Base-by-base conservation (phyloP, 768 basidiomycete genomes). In the Xanthoconium stramineum region DNA sequence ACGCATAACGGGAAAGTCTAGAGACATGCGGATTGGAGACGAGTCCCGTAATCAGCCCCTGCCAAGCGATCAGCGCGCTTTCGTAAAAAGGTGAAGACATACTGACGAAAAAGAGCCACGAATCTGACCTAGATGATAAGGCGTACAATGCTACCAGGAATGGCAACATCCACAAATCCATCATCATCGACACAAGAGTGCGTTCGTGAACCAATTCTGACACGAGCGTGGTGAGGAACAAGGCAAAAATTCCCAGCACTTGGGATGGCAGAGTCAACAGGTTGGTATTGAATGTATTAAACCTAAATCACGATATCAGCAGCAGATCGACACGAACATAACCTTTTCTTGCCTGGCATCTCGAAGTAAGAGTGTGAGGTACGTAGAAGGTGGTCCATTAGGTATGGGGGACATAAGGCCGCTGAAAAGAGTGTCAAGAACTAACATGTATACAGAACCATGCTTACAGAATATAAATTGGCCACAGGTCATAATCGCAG, bases 151-250 rank as follows among this genome's bases (percentile, higher is more conserved):
- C 83, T 29, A 87, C 72, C 48, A 87, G 69, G 69, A 84, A 83
- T 3, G 85, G 83, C n/a, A 88, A 69, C 1, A 75, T 68, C 86
- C 86, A 88, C 5, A 85, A 35, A 57, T 84, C 76, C 55, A 81
- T 75, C 40, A 74, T 65, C 75, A 82, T 80, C 0, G 84, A 71
- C 15, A 83, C 76, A 24, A 80, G 69, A 2, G 82, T 72, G 17
- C 84, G 75, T 20, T 84, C 80, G 58, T 83, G 74, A 32, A 85
- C 67, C 3, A 67, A 68, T 56, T 85, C 83, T 5, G 84, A 83
- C 14, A 81, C 53, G 32, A 81, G 62, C 0, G 81, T 76, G 38
- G 84, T 73, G 28, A 65, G 55, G 32, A 81, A 75, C 76, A 83
- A 83, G 9, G 75, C 77, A 20, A 83, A 46, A 40, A 84, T 82